Base-by-base conservation (phyloP, 768 basidiomycete genomes). In the Xerocomus potaroensis region DNA sequence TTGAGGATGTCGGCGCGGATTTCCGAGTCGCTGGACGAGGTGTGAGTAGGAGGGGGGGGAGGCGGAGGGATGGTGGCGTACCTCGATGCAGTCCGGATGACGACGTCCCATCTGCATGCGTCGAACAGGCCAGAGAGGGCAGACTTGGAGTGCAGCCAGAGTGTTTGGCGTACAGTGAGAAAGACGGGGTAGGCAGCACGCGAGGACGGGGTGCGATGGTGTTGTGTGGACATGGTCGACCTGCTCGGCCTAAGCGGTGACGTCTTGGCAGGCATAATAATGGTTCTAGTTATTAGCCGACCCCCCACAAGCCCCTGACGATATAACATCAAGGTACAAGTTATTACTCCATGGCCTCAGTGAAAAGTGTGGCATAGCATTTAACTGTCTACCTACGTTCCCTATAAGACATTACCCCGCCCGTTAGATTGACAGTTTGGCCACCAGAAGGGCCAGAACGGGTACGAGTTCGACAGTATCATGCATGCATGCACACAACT, bases 1-100 rank as follows among this genome's bases (percentile, higher is more conserved):
- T 91, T 91, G 68, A 80, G 74, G 30, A 89, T 63, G 62, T 88
- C 84, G 45, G 75, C 71, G 14, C 86, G 83, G 46, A 91, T 79
- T 65, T 90, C 87, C 6, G 79, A 63, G 65, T 92, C 89, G 54
- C 87, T 91, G 59, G 37, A 44, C 49, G 47, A 44, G 34, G 10
- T 16, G n/a, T 30, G 50, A 22, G 27, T 48, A 27, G 45, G 50
- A 57, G 51, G 34, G 23, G 31, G 42, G 47, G 33, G 46, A 39
- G 27, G 14, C 10, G 12, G 24, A 32, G 42, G 54, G 21, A 43
- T n/a, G 19, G 41, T n/a, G 24, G 56, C 63, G 44, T 67, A 89
- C 87, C 78, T 78, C 34, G 73, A 65, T 32, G 84, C 71, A 2
- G 80, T 76, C 39, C 72, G 65, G 30, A 81, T 45, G 41, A 89